phyloP scores from a whole-genome alignment of 192 early-diverging fungal genomes.

The Lobosporangium transversale region DNA sequence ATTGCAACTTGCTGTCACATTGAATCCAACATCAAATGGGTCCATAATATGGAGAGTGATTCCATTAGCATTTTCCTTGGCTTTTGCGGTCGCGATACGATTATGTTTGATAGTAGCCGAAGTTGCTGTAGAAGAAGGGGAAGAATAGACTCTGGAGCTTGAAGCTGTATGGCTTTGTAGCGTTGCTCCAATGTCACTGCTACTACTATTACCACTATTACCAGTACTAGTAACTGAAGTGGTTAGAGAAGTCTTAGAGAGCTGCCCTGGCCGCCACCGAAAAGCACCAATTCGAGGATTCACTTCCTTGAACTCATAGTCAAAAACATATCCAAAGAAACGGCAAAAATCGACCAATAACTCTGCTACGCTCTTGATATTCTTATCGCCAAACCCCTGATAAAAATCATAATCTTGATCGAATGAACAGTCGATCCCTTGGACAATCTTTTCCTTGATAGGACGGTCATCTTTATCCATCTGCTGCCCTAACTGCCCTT shows the following conservation, averaged over 20 bases:
- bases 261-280: conserved; percentile 33
- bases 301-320: conserved; percentile 49
- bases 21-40: conserved; percentile 30
- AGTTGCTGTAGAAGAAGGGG: background rate
- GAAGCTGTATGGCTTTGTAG: background rate
- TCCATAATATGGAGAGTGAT: conserved; percentile 48
- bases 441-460: conserved; percentile 31
- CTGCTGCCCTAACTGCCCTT: too few species aligned
- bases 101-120: background rate
- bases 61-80: too few species aligned
- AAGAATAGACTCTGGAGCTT: background rate
- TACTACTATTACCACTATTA: too few species aligned
- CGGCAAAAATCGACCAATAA: conserved; percentile 44
- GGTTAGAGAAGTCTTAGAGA: background rate
- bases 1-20: conserved; percentile 11
- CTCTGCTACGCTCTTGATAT: conserved; percentile 30
- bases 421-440: conserved; percentile 49
- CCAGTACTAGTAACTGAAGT: background rate
- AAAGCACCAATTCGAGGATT: conserved; percentile 39
- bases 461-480: conserved; percentile 1
- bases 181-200: too few species aligned
- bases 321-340: conserved; percentile 52
- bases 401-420: conserved; percentile 41
- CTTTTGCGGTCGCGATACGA: too few species aligned
- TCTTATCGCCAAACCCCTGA: conserved; percentile 14